Conservation (phyloP, 345 rosid species). For the Salix caprea region DNA sequence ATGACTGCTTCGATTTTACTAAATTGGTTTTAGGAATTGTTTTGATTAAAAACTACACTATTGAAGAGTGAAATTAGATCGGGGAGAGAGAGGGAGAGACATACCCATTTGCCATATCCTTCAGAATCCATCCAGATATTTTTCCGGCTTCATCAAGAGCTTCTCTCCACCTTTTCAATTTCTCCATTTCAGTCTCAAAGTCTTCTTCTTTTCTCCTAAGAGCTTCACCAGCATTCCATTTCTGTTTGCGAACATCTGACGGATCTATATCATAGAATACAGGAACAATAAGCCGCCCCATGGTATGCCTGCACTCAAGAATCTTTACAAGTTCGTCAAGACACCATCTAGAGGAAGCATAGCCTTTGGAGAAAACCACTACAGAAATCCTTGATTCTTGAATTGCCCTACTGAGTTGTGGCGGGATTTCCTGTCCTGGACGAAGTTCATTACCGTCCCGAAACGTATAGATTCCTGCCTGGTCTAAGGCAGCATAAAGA, state of each 20-base stretch:
- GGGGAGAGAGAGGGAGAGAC: too few relatives aligned
- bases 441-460: background rate
- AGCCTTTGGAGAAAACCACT: background rate
- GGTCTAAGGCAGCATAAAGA: background rate
- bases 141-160: conserved; percentile 13
- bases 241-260: conserved; percentile 10
- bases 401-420: background rate
- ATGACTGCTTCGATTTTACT: too few relatives aligned
- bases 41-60: too few relatives aligned
- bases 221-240: background rate
- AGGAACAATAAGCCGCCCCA: background rate
- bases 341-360: background rate
- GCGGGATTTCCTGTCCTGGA: background rate
- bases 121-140: conserved; percentile 17
- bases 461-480: background rate
- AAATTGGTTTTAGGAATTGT: too few relatives aligned
- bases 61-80: too few relatives aligned
- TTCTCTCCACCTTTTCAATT: conserved; percentile 13
- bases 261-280: background rate
- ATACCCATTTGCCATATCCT: background rate
- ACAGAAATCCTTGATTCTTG: background rate
- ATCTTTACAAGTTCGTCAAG: background rate
- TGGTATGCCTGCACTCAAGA: background rate
- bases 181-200: conserved; percentile 2
- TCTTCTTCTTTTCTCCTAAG: conserved; percentile 1